Base-by-base conservation (phyloP, 2,329 filamentous ascomycete genomes). In the Cercospora berteroae region DNA sequence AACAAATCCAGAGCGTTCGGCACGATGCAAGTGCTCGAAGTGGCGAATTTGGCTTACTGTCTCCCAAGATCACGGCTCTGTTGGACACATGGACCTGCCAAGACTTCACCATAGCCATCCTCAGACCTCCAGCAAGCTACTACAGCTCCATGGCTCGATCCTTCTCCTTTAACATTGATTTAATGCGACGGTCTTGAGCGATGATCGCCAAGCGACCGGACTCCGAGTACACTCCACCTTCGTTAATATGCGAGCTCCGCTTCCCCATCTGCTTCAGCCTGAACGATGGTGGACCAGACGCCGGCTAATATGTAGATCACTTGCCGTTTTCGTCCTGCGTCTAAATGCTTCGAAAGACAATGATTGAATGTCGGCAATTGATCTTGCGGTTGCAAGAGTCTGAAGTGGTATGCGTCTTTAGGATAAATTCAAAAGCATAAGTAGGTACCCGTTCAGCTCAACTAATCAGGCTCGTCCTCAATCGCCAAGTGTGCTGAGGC, bases 251-350 rank as follows among this genome's bases (percentile, higher is more conserved):
- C 59, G 25, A 13, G 2, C 42, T 44, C 36, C 25, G 36, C 59
- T 61, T 50, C 36, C 42, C 39, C 25, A 48, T 8, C 13, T 31
- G 25, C 42, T 61, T 61, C 59, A 61, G 59, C 59, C 59, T 61
- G 60, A 55, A 63, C 27, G 8, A n/a, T n/a, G 60, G 27, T 31
- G 20, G 42, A 63, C 25, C 25, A 23, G 23, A 63, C 18, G 44
- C 60, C 44, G 60, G 44, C 60, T 55, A 63, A 55, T 16, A 25
- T 52, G 42, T 5, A 39, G 27, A 63, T 63, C 44, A 42, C 62
- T 18, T 64, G 50, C 62, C 62, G 29, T 23, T 64, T 64, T 48
- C 50, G 62, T 52, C 27, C 13, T 9, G 44, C 23, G n/a, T 33
- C 7, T 4, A 27, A 33, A 36, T 25, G 55, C 29, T n/a, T 58